Evolutionary conservation across 2,329 filamentous ascomycete species (phyloP).

Genomic region (Zalaria obscura): DNA sequence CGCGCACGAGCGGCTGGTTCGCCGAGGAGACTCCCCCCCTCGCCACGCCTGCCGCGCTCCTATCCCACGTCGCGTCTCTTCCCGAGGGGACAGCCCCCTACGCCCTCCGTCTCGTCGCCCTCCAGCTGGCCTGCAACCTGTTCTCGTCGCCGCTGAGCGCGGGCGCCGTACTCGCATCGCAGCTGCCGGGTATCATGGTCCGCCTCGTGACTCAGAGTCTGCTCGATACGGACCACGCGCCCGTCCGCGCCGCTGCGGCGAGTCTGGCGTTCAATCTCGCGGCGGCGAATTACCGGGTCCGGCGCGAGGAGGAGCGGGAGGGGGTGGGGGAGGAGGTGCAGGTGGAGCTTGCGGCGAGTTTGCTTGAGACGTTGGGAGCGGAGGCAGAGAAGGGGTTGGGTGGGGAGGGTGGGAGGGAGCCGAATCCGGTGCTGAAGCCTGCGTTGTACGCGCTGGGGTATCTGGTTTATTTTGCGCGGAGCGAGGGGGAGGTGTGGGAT

Average conservation of each 20-base stretch:
- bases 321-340: slow-evolving; percentile 55
- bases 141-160: slow-evolving; percentile 64
- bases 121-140: slow-evolving; percentile 75
- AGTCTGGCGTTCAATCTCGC: slow-evolving; percentile 76
- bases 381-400: slow-evolving; percentile 1
- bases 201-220: slow-evolving; percentile 63
- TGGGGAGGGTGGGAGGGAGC: too few relatives aligned
- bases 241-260: slow-evolving; percentile 70
- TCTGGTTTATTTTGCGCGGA: slow-evolving; percentile 54
- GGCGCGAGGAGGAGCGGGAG: slow-evolving; percentile 43
- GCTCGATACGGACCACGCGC: slow-evolving; percentile 61
- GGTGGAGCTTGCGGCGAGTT: slow-evolving; percentile 72
- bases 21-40: slow-evolving; percentile 55
- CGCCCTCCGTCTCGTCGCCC: slow-evolving; percentile 64
- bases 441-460: slow-evolving; percentile 64
- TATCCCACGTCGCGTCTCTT: slow-evolving; percentile 42
- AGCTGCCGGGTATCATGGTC: slow-evolving; percentile 40
- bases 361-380: slow-evolving; percentile 43
- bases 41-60: slow-evolving; percentile 44
- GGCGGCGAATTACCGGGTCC: slow-evolving; percentile 51
- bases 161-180: slow-evolving; percentile 18
- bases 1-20: slow-evolving; percentile 67
- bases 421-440: slow-evolving; percentile 49
- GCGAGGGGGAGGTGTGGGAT: slow-evolving; percentile 65
- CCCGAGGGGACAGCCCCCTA: slow-evolving; percentile 52